Evolutionary conservation across 1,284 basidiomycete species (phyloP).

Genomic region (Xanthoconium separans): DNA sequence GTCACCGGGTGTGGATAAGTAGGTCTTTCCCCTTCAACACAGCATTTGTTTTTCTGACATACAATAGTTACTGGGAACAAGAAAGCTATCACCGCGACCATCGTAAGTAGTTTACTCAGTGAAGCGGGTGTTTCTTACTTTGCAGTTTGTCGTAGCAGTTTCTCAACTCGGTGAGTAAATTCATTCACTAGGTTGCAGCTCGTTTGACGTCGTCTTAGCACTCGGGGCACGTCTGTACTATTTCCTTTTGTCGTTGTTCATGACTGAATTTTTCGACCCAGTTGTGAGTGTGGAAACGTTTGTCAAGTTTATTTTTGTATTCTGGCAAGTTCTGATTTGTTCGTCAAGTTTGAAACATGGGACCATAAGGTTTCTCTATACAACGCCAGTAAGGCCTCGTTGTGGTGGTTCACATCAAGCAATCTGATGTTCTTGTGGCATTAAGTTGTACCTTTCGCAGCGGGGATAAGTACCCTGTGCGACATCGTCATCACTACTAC

Average conservation of each 20-base stretch:
- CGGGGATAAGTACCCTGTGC: constrained; percentile 6
- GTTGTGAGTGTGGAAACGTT: background rate
- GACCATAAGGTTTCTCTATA: constrained; percentile 5
- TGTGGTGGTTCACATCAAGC: too few species aligned
- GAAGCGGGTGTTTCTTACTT: background rate
- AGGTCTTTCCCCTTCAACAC: background rate
- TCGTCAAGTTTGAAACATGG: background rate
- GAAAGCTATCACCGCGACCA: background rate
- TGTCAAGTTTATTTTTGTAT: background rate
- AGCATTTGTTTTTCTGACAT: background rate
- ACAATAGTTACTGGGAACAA: constrained; percentile 5
- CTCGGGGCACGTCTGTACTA: constrained; percentile 5
- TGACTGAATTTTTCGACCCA: background rate
- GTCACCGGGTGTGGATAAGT: constrained; percentile 20
- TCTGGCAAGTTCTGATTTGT: background rate
- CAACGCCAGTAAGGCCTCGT: constrained; percentile 4
- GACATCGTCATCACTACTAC: constrained; percentile 13
- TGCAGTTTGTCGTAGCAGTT: background rate
- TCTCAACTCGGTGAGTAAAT: constrained; percentile 5
- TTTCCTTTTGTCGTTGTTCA: accelerated
- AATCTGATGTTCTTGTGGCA: background rate
- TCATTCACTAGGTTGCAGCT: background rate
- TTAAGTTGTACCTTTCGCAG: constrained; percentile 9
- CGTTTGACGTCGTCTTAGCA: background rate
- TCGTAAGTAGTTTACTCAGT: background rate